phyloP scores from a whole-genome alignment of 2,329 filamentous ascomycete species.

The Penicillium frequentans region DNA sequence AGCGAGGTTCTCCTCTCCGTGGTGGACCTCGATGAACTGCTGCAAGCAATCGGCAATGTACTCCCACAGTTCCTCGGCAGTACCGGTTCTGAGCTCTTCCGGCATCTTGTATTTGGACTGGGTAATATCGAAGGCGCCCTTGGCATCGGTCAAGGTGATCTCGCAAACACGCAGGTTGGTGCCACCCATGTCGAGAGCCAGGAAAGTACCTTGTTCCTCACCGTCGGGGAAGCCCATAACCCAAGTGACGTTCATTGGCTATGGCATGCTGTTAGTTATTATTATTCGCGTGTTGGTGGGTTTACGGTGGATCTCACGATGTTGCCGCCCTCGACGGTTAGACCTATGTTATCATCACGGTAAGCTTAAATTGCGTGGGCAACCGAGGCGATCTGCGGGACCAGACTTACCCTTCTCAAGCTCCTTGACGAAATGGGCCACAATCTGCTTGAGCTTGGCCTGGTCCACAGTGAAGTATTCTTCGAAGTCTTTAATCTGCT shows the following conservation, averaged over 20 bases:
- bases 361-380: background rate
- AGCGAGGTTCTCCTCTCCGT: slow-evolving; percentile 62
- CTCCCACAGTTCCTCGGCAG: slow-evolving; percentile 85
- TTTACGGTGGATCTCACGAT: slow-evolving; percentile 64
- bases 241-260: slow-evolving; percentile 99
- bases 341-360: slow-evolving; percentile 51
- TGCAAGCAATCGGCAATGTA: slow-evolving; percentile 91
- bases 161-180: slow-evolving; percentile 95
- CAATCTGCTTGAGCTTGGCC: slow-evolving; percentile 83
- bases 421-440: slow-evolving; percentile 84
- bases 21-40: slow-evolving; percentile 86
- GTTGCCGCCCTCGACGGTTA: slow-evolving; percentile 83
- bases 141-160: slow-evolving; percentile 81
- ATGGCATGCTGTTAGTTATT: background rate
- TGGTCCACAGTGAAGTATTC: slow-evolving; percentile 76
- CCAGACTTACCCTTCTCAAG: slow-evolving; percentile 70
- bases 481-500: slow-evolving; percentile 81
- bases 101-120: slow-evolving; percentile 97
- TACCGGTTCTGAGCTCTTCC: slow-evolving; percentile 83
- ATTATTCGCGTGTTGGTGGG: background rate
- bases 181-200: slow-evolving; percentile 93
- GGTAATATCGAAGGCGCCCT: slow-evolving; percentile 89
- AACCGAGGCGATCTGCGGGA: background rate
- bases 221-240: slow-evolving; percentile 87
- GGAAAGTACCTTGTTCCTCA: slow-evolving; percentile 79